Base-by-base conservation (phyloP, 345 rosid genomes). In the Lagerstroemia speciosa region DNA sequence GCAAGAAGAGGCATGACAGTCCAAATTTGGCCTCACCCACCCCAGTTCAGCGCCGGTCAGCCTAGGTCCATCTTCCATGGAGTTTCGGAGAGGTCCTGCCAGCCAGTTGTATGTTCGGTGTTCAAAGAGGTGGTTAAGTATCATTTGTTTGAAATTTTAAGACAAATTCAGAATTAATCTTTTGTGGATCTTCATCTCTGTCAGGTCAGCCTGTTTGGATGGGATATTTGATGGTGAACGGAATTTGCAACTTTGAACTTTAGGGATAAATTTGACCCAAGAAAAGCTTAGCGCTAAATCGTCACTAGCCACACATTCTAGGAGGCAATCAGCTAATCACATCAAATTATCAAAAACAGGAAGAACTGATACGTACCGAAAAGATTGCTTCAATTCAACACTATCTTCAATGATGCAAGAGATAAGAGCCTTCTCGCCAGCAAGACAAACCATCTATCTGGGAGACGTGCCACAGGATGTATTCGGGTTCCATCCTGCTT, bases 381-480 rank as follows among this genome's bases (percentile, higher is more conserved):
- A 87, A 22, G 82, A 79, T 27, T 86, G 85, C 83, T 78, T 85
- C 76, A 93, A 70, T 43, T 73, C 67, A 66, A 73, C 74, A 64
- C 99, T 93, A 80, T 91, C 99, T 78, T 88, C 85, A 43, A 91
- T 85, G 43, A 91, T 86, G 61, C 78, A 91, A 52, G 76, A 53
- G 16, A 94, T 88, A 70, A 94, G 89, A 69, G 95, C 88, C 76
- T 71, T 78, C 81, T 93, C 99, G 52, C 96, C 99, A 75, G 93
- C 99, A 10, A 70, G 79, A 64, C 93, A 91, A 72, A 91, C 93
- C 97, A 91, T 93, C 85, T 91, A 96, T 58, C 70, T 83, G 2
- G 76, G 78, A 72, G 99, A 91, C 68, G 97, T 96, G 36, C 97
- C 99, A 64, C 96, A 91, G 4, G 93, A 74, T 50, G 98, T 91